Conservation (phyloP, 306 rosid genomes). For the Sindora glabra region DNA sequence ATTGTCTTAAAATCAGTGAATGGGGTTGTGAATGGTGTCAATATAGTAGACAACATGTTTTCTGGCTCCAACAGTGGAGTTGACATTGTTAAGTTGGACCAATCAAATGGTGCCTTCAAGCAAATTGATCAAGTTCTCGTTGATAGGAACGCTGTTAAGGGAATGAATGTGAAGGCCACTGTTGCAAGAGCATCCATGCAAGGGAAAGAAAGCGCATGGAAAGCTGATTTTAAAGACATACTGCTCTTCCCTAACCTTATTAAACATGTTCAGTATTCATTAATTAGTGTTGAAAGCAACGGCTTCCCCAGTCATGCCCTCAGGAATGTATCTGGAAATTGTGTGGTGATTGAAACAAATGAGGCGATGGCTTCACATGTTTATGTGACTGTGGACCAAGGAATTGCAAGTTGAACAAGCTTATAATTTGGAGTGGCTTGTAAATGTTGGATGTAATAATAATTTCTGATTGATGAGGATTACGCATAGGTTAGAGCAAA, state of each 20-base stretch:
- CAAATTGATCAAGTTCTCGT: conserved; percentile 53
- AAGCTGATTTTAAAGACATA: conserved; percentile 42
- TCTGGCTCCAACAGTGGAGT: conserved; percentile 49
- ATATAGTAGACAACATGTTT: conserved; percentile 80
- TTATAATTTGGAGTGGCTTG: no score
- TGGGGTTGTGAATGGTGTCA: conserved; percentile 57
- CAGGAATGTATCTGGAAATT: conserved; percentile 53
- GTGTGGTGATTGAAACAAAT: conserved; percentile 50
- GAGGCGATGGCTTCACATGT: conserved; percentile 33
- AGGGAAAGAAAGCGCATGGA: conserved; percentile 66
- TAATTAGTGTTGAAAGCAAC: conserved; percentile 11
- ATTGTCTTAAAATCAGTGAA: conserved; percentile 61
- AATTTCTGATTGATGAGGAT: no score
- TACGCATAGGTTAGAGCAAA: no score
- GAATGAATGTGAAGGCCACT: conserved; percentile 67
- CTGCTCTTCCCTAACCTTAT: conserved; percentile 65
- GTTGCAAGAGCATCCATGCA: conserved; percentile 29
- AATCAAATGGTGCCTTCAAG: conserved; percentile 42
- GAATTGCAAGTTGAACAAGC: no score
- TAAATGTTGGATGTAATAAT: no score
- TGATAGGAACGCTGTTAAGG: conserved; percentile 65
- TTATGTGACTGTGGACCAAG: conserved; percentile 64
- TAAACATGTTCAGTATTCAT: conserved; percentile 55
- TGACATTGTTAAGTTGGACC: conserved; percentile 57
- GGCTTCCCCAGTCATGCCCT: conserved; percentile 52